Percentiles rank a stretch among this genome's conserved stretches.
Conservation (phyloP, 306 rosid species). For the Castanospermum australe region DNA sequence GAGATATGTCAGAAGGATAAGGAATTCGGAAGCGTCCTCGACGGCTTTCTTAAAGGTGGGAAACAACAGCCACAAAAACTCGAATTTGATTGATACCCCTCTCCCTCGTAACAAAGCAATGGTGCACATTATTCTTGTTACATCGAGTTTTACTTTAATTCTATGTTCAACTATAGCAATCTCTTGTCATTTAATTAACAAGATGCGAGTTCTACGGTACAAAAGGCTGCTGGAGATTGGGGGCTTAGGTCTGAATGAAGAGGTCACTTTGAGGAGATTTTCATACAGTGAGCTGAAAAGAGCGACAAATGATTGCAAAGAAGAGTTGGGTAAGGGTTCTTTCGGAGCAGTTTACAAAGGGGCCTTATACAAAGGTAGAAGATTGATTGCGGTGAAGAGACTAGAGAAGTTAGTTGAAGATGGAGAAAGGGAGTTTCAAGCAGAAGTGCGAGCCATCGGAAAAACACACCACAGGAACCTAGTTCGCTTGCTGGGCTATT, state of each 20-base stretch:
- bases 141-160: neutral
- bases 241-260: constrained; percentile 32
- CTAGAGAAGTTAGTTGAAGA: constrained; percentile 39
- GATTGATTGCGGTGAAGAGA: constrained; percentile 37
- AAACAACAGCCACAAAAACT: neutral
- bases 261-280: constrained; percentile 28
- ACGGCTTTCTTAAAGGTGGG: constrained; percentile 30
- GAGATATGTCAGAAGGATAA: constrained; percentile 13
- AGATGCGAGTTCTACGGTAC: constrained; percentile 31
- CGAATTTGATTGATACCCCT: neutral
- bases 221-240: constrained; percentile 25
- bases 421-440: constrained; percentile 43
- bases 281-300: constrained; percentile 32
- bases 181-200: constrained; percentile 20
- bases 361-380: constrained; percentile 10
- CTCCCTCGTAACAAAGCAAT: constrained; percentile 18
- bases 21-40: fast-evolving
- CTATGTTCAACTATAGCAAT: constrained; percentile 8
- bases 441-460: constrained; percentile 39
- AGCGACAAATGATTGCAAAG: constrained; percentile 34
- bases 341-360: constrained; percentile 46
- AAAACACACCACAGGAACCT: constrained; percentile 41
- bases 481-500: constrained; percentile 39
- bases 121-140: neutral
- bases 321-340: constrained; percentile 39